Conservation (phyloP, 805 yeast genomes). For the Myxozyma nipponensis region DNA sequence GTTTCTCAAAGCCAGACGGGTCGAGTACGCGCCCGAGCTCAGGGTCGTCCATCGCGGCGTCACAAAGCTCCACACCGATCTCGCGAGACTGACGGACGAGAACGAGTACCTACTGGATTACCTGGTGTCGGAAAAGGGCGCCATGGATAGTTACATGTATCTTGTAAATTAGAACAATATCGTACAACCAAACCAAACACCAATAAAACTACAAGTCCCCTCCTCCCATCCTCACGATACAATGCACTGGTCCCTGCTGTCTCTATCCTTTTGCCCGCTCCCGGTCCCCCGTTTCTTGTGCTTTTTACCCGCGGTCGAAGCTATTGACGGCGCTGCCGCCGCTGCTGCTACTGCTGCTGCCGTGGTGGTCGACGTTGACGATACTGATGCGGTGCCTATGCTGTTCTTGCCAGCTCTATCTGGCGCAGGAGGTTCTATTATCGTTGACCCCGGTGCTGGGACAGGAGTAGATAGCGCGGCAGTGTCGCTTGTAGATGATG, state of each 20-base stretch:
- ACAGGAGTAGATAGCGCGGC: too few species aligned
- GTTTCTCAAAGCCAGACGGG: conserved; percentile 59
- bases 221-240: too few species aligned
- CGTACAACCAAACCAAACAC: too few species aligned
- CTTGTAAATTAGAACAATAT: neutral
- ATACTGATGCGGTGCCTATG: neutral
- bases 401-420: too few species aligned
- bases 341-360: neutral
- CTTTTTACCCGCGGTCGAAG: too few species aligned
- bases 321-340: neutral
- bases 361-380: neutral
- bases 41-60: conserved; percentile 20
- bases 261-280: too few species aligned
- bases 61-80: conserved; percentile 11
- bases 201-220: too few species aligned
- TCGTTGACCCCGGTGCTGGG: too few species aligned
- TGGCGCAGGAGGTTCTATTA: too few species aligned
- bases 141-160: conserved; percentile 13
- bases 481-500: too few species aligned
- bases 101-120: conserved; percentile 17
- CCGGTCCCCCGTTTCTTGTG: too few species aligned
- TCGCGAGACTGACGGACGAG: conserved; percentile 21
- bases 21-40: conserved; percentile 46
- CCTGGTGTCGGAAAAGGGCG: conserved; percentile 12
- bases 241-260: too few species aligned